Percentiles rank a stretch among this genome's conserved stretches.
These are phyloP conservation scores for Serendipita sp. DNA, from an alignment of 768 basidiomycete genomes.

Conservation along the genomic window DNA sequence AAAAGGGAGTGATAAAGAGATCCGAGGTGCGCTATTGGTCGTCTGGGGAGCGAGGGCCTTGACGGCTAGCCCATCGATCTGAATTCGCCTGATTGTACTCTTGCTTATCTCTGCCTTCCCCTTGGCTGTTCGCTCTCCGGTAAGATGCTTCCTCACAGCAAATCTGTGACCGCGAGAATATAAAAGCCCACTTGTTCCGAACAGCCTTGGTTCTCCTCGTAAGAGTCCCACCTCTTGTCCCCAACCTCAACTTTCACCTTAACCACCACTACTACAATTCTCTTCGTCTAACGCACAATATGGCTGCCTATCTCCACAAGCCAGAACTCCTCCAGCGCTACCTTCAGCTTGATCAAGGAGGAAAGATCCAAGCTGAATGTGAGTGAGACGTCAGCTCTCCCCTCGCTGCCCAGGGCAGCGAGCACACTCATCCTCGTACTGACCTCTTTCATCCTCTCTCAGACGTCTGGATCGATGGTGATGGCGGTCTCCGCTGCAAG, in stretches of 20 bases:
- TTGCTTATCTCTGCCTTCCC: too few relatives aligned
- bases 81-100: too few relatives aligned
- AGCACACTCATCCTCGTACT: conserved; percentile 3
- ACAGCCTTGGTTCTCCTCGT: too few relatives aligned
- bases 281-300: conserved; percentile 5
- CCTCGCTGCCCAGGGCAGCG: conserved; percentile 2
- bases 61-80: too few relatives aligned
- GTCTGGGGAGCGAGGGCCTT: too few relatives aligned
- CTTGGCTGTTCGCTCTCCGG: too few relatives aligned
- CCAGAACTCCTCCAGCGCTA: conserved; percentile 82
- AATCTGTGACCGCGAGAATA: too few relatives aligned
- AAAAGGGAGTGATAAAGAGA: too few relatives aligned
- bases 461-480: conserved; percentile 99
- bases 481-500: conserved; percentile 88
- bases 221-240: not conserved
- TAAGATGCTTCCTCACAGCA: too few relatives aligned
- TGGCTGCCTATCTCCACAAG: conserved; percentile 32
- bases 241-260: not conserved
- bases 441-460: conserved; percentile 14
- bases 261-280: not conserved
- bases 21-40: too few relatives aligned
- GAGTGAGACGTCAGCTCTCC: conserved; percentile 15
- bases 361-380: conserved; percentile 92
- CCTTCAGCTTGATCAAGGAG: conserved; percentile 79
- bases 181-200: too few relatives aligned